Evolutionary conservation across 2,329 filamentous ascomycete genomes (phyloP).

Genomic region (Exophiala alcalophila): DNA sequence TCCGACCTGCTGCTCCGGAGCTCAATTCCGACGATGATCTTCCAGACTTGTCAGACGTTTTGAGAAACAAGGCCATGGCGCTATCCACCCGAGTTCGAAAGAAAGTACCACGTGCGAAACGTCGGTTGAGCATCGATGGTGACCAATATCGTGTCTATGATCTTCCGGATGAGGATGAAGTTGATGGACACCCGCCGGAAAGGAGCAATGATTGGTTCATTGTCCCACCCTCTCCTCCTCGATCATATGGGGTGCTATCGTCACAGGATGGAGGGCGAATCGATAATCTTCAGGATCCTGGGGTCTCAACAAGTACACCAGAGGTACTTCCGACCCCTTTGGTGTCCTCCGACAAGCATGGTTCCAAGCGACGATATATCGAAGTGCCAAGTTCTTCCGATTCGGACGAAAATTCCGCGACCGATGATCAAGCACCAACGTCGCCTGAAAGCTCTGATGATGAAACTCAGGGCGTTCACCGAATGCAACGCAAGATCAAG

Average conservation of each 20-base stretch:
- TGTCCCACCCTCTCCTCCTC: constrained; percentile 41
- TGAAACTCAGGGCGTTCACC: constrained; percentile 33
- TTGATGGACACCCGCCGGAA: background rate
- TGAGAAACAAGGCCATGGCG: constrained; percentile 4
- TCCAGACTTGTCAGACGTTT: constrained; percentile 21
- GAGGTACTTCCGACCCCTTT: constrained; percentile 24
- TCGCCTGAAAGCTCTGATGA: constrained; percentile 25
- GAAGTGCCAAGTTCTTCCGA: constrained; percentile 28
- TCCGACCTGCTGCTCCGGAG: constrained; percentile 13
- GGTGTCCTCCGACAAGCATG: constrained; percentile 22
- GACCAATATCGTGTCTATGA: constrained; percentile 20
- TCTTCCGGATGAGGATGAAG: constrained; percentile 15
- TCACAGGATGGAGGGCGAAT: constrained; percentile 8
- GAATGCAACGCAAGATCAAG: constrained; percentile 42
- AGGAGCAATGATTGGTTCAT: constrained; percentile 12
- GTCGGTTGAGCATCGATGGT: background rate
- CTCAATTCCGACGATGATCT: constrained; percentile 20
- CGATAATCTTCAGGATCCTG: background rate
- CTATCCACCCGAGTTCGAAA: background rate
- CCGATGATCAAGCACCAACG: constrained; percentile 4
- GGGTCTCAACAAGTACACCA: constrained; percentile 8
- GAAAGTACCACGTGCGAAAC: background rate
- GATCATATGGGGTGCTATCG: constrained; percentile 37
- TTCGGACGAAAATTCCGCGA: constrained; percentile 22
- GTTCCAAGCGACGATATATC: constrained; percentile 22